Base-by-base conservation (phyloP, 164 flowering plant genomes). In the Chimonanthus praecox region DNA sequence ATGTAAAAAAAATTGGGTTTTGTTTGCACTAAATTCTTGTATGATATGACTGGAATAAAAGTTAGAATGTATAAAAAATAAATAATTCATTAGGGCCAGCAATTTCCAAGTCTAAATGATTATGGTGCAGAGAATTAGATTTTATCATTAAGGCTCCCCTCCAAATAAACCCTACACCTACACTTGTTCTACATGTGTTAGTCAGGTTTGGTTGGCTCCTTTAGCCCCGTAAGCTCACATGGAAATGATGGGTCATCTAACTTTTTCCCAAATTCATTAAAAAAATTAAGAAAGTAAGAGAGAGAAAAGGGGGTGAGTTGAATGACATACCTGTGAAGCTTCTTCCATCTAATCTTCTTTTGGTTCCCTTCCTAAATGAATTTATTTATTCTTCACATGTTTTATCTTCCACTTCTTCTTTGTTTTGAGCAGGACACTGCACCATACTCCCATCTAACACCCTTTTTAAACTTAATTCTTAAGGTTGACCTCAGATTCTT, bases 361-460 rank as follows among this genome's bases (percentile, higher is more conserved):
- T 33, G 33, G 18, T 8, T 71, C 44, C 7, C 63, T 71, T 58
- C 16, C 1, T 54, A n/a, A 11, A 3, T 54, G 60, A 54, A 54
- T 54, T 54, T 54, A n/a, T 13, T 13, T 54, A 54, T 54, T 54
- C 60, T 54, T 54, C 60, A 54, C 33, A 33, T 33, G 1, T 54
- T 54, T 11, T 54, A 54, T 54, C 11, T 54, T 54, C 15, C 4
- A 54, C 68, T 66, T 66, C 70, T 43, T 7, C 73, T 8, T 71
- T 49, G 6, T 6, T 65, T 73, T 73, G 69, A 73, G 47, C 58
- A 6, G 45, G 75, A 73, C 75, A 44, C 62, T 43, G 18, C 75
- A 73, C 75, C 75, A 48, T 16, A 50, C 69, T 51, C 18, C 70
- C 75, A 73, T 73, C 75, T 73, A 73, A 50, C 69, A 9, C 75